Percentiles rank a stretch among this genome's conserved stretches.
phyloP scores from a whole-genome alignment of 192 early-diverging fungal species.

The Spinellus fusiger region DNA sequence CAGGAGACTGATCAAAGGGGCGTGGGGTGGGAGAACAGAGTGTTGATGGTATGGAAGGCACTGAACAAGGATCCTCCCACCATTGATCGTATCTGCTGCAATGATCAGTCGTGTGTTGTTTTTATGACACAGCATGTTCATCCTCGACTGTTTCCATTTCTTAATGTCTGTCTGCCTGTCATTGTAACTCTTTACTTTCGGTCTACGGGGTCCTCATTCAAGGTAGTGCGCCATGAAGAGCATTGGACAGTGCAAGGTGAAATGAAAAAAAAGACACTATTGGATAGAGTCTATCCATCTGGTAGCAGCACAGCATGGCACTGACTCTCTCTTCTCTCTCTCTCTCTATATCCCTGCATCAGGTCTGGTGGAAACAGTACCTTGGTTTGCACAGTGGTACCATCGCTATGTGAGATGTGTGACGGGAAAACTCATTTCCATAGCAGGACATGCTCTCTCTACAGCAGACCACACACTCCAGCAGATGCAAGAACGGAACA shows the following conservation, averaged over 20 bases:
- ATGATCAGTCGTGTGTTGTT: conserved; percentile 30
- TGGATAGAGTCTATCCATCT: background rate
- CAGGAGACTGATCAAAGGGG: too few relatives aligned
- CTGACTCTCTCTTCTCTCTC: background rate
- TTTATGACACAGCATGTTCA: conserved; percentile 41
- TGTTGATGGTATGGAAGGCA: conserved; percentile 25
- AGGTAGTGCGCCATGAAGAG: conserved; percentile 47
- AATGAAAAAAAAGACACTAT: background rate
- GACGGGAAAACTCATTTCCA: conserved; percentile 36
- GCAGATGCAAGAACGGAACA: background rate
- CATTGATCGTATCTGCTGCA: conserved; percentile 22
- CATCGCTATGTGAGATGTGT: conserved; percentile 40
- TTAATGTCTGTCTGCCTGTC: conserved; percentile 41
- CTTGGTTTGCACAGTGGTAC: conserved; percentile 51
- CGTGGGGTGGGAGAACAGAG: too few relatives aligned
- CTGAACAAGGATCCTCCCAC: conserved; percentile 23
- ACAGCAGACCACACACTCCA: conserved; percentile 21
- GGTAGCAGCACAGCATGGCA: background rate
- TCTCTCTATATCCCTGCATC: background rate
- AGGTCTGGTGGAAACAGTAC: conserved; percentile 44
- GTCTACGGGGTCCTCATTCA: conserved; percentile 25
- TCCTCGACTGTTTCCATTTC: conserved; percentile 42
- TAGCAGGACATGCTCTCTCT: conserved; percentile 39
- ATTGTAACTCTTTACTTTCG: conserved; percentile 41
- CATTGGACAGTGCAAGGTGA: conserved; percentile 50